Conservation (phyloP, 495 filamentous ascomycete genomes). For the Xylaria nigripes region DNA sequence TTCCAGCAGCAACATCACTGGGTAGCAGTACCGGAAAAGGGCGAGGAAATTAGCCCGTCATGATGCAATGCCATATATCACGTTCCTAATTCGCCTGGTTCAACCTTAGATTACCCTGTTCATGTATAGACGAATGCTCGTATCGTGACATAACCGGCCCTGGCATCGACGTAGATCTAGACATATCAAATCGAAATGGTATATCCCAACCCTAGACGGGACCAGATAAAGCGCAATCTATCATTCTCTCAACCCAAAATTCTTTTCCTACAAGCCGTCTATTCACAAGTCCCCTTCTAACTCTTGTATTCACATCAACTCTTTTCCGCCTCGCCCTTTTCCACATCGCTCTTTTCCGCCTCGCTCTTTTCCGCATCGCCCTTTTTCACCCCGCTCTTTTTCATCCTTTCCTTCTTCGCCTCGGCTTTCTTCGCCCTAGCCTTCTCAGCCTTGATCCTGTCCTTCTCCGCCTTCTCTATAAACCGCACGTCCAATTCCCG, state of each 20-base stretch:
- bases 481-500: slow-evolving; percentile 25
- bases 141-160: slow-evolving; percentile 16
- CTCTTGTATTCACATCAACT: no score
- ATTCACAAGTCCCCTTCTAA: no score
- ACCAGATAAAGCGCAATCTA: not conserved
- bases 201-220: not conserved
- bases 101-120: not conserved
- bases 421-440: not conserved
- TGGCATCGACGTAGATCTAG: not conserved
- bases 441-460: not conserved
- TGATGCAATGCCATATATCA: not conserved
- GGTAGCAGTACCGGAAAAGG: slow-evolving; percentile 28
- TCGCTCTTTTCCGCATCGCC: not conserved
- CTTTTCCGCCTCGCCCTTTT: no score
- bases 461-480: not conserved
- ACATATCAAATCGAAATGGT: not conserved
- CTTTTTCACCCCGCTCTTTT: not conserved
- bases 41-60: not conserved
- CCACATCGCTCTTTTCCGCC: not conserved
- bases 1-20: slow-evolving; percentile 70
- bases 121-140: not conserved
- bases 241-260: not conserved
- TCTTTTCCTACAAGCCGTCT: no score
- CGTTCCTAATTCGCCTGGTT: not conserved
- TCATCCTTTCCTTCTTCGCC: not conserved